phyloP scores from a whole-genome alignment of 306 rosid species.

The Neltuma alba region DNA sequence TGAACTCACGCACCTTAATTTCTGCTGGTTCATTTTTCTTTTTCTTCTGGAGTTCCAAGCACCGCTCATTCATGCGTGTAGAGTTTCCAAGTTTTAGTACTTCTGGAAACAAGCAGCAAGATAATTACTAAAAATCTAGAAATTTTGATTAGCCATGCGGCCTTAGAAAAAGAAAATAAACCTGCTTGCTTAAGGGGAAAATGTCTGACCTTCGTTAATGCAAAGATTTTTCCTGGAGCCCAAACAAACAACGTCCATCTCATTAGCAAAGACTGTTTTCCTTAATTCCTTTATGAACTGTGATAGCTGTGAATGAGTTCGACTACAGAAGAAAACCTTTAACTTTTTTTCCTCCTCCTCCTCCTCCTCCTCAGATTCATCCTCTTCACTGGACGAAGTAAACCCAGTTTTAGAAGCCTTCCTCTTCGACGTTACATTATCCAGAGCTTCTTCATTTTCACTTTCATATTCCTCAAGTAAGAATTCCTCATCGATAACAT shows the following conservation, averaged over 20 bases:
- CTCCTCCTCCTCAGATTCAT: slow-evolving; percentile 50
- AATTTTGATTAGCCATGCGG: slow-evolving; percentile 17
- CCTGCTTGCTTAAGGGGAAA: slow-evolving; percentile 9
- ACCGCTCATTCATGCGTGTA: slow-evolving; percentile 71
- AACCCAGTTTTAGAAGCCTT: slow-evolving; percentile 47
- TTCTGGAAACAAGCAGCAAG: slow-evolving; percentile 51
- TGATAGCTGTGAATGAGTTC: slow-evolving; percentile 96
- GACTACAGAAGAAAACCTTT: slow-evolving; percentile 84
- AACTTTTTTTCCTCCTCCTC: slow-evolving; percentile 55
- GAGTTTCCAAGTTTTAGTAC: slow-evolving; percentile 70
- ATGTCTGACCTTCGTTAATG: slow-evolving; percentile 71
- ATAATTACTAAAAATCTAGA: slow-evolving; percentile 27
- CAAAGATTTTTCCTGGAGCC: slow-evolving; percentile 92
- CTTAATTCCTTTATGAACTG: slow-evolving; percentile 83
- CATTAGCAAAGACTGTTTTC: slow-evolving; percentile 70
- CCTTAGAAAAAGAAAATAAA: slow-evolving; percentile 19
- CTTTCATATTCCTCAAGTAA: slow-evolving; percentile 84
- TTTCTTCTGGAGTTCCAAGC: slow-evolving; percentile 88
- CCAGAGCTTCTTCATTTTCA: slow-evolving; percentile 57
- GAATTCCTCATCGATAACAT: slow-evolving; percentile 69
- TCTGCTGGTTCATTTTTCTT: slow-evolving; percentile 66
- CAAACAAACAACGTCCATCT: slow-evolving; percentile 69
- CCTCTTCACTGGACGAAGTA: slow-evolving; percentile 74
- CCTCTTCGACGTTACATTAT: slow-evolving; percentile 57
- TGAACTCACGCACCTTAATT: slow-evolving; percentile 58